Evolutionary conservation across 495 filamentous ascomycete species (phyloP).

Genomic region (Podospora sp.): DNA sequence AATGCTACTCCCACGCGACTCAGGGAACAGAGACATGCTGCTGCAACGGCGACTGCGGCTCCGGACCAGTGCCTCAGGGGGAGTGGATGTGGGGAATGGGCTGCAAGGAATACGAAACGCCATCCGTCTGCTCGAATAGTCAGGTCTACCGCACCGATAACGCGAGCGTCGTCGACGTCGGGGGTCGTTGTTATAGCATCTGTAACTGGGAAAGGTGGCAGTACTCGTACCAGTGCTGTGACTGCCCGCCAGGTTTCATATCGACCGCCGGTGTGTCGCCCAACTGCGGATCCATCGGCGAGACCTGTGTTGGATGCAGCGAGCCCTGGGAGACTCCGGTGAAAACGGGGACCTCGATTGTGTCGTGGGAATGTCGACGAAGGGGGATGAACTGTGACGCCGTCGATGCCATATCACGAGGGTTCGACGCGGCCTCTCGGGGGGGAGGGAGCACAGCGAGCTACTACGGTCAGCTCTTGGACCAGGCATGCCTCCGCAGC

Average conservation of each 20-base stretch:
- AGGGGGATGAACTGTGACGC: background rate
- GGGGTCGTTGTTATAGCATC: background rate
- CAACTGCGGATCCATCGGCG: background rate
- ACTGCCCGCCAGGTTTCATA: conserved; percentile 3
- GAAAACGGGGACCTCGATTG: background rate
- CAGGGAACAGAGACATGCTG: conserved; percentile 3
- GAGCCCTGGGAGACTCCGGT: conserved; percentile 2
- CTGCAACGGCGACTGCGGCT: conserved; percentile 10
- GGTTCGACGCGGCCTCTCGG: background rate
- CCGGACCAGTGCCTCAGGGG: background rate
- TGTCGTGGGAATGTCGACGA: conserved; percentile 6
- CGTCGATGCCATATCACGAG: background rate
- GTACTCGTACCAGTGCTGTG: conserved; percentile 10
- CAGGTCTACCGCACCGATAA: background rate
- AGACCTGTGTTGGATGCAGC: background rate
- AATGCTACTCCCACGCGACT: background rate
- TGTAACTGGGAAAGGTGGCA: conserved; percentile 11
- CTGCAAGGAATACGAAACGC: conserved; percentile 5
- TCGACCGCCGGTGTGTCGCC: background rate
- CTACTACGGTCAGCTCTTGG: background rate
- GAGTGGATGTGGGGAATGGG: background rate
- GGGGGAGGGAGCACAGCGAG: background rate
- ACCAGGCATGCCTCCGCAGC: conserved; percentile 8
- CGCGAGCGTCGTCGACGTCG: background rate
- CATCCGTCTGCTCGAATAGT: background rate